A percentile compares a stretch with the other conserved stretches of the same genome.
These are phyloP conservation scores for Triticum urartu DNA, from an alignment of 176 grass and related monocot species.

Conservation along the genomic window DNA sequence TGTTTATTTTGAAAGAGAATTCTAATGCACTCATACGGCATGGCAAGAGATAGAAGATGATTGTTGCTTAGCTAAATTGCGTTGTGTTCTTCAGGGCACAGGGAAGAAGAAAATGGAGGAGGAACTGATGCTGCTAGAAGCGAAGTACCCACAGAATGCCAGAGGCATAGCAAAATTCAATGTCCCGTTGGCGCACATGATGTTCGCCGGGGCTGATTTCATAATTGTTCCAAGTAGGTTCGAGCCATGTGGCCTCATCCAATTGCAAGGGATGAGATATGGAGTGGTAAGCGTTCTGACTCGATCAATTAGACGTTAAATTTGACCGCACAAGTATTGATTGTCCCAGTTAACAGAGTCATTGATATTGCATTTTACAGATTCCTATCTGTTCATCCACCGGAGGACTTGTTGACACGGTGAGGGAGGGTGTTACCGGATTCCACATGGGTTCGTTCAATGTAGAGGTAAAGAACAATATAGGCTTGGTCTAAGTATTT, in stretches of 20 bases:
- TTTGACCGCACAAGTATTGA: neutral
- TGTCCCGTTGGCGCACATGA: constrained; percentile 58
- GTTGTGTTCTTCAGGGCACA: constrained; percentile 61
- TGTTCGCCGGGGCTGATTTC: constrained; percentile 65
- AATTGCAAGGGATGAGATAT: constrained; percentile 74
- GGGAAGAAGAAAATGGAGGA: constrained; percentile 92
- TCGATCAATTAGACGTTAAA: neutral
- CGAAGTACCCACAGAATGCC: constrained; percentile 51
- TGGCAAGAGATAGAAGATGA: neutral
- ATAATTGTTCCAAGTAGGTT: constrained; percentile 70
- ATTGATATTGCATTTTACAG: constrained; percentile 22
- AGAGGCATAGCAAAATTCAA: constrained; percentile 68
- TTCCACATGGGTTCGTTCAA: constrained; percentile 58
- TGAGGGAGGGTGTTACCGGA: constrained; percentile 56
- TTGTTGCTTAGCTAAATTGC: neutral
- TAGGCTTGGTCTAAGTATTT: neutral
- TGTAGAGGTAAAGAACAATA: constrained; percentile 45
- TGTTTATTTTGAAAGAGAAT: constrained; percentile 13
- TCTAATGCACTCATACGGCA: neutral
- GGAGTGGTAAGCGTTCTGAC: constrained; percentile 42
- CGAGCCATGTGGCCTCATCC: constrained; percentile 74
- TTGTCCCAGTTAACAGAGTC: neutral
- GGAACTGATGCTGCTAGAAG: constrained; percentile 49
- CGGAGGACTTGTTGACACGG: constrained; percentile 66
- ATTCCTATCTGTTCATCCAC: constrained; percentile 50